Evolutionary conservation across 2,329 filamentous ascomycete species (phyloP).

Genomic region (Incumbomyces lentus): DNA sequence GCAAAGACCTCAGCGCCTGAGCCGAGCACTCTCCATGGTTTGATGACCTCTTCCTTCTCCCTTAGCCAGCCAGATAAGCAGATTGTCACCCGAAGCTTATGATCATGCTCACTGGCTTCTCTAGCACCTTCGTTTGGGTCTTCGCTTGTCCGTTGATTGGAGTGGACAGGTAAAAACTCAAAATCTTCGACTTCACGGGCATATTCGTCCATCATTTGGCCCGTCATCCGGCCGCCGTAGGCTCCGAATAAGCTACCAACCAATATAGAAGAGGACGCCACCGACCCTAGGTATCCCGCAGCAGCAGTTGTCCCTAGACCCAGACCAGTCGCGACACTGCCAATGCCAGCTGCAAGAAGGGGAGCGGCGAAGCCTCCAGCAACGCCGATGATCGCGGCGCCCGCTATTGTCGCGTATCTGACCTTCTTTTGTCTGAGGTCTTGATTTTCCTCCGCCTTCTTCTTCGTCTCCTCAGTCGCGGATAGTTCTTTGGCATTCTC

Average conservation of each 20-base stretch:
- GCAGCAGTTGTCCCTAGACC: conserved; percentile 65
- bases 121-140: conserved; percentile 31
- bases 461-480: conserved; percentile 65
- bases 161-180: conserved; percentile 64
- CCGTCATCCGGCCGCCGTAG: conserved; percentile 74
- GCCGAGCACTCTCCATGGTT: conserved; percentile 69
- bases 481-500: conserved; percentile 67
- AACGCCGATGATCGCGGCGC: conserved; percentile 73
- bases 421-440: conserved; percentile 66
- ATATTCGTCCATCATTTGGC: conserved; percentile 81
- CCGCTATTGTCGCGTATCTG: conserved; percentile 75
- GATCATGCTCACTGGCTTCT: conserved; percentile 36
- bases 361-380: conserved; percentile 72
- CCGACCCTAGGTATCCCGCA: conserved; percentile 65
- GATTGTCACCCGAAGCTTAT: conserved; percentile 70
- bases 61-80: conserved; percentile 74
- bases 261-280: conserved; percentile 68
- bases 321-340: conserved; percentile 64
- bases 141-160: conserved; percentile 32
- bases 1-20: conserved; percentile 68
- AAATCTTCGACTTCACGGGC: conserved; percentile 80
- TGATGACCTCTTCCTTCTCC: conserved; percentile 58
- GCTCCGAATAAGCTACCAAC: conserved; percentile 84
- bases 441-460: conserved; percentile 57
- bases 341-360: conserved; percentile 67